Conservation (phyloP, 75 land plant species). For the Adiantum capillusveneris region DNA sequence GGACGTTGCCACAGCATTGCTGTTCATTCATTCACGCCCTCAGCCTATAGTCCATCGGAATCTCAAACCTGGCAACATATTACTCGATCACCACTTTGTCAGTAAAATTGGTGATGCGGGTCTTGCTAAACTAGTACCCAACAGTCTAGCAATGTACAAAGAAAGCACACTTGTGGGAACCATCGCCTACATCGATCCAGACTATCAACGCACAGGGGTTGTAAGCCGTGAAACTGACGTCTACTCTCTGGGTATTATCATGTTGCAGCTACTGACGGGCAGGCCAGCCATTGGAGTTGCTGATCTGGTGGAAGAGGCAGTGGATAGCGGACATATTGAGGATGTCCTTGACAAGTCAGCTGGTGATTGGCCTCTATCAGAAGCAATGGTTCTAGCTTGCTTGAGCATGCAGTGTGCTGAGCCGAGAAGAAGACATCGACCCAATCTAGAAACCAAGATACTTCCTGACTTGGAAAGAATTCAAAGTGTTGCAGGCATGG, state of each 20-base stretch:
- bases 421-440: background rate
- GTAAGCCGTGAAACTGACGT: constrained; percentile 12
- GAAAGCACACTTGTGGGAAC: constrained; percentile 3
- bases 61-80: constrained; percentile 31
- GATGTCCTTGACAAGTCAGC: background rate
- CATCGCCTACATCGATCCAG: constrained; percentile 11
- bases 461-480: background rate
- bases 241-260: constrained; percentile 12
- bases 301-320: constrained; percentile 6
- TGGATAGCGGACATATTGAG: background rate
- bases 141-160: background rate
- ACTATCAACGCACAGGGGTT: constrained; percentile 6
- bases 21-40: constrained; percentile 28
- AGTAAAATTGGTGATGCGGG: constrained; percentile 36
- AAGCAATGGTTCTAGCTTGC: constrained; percentile 7
- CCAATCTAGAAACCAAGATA: background rate
- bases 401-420: background rate
- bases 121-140: constrained; percentile 27
- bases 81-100: constrained; percentile 23
- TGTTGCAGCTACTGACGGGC: constrained; percentile 21
- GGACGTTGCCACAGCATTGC: constrained; percentile 27
- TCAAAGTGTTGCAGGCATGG: background rate
- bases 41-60: constrained; percentile 26
- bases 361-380: constrained; percentile 11
- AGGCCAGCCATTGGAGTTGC: constrained; percentile 8